A percentile compares a stretch with the other conserved stretches of the same genome.
These are phyloP conservation scores for Pseudogymnoascus sp. DNA, from an alignment of 2,329 filamentous ascomycete species.

Conservation along the genomic window DNA sequence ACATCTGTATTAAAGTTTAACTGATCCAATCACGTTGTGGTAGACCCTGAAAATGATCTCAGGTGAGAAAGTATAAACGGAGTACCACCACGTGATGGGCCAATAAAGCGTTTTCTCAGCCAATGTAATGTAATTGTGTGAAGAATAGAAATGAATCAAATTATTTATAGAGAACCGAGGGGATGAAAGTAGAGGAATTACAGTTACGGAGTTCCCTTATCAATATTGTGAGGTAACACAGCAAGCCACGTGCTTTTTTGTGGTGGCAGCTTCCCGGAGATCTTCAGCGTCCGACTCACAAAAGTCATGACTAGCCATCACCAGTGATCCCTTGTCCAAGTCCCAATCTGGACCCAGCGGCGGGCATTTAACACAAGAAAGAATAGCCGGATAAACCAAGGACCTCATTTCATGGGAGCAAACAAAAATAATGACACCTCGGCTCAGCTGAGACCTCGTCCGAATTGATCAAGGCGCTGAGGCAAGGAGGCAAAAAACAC, in stretches of 20 bases:
- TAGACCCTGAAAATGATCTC: neutral
- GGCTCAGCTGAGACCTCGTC: neutral
- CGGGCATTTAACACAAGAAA: neutral
- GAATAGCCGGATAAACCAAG: neutral
- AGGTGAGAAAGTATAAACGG: neutral
- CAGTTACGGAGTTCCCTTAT: neutral
- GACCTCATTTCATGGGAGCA: neutral
- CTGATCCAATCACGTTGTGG: neutral
- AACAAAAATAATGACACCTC: neutral
- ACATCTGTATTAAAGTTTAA: slow-evolving; percentile 3
- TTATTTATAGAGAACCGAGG: neutral
- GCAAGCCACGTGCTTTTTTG: neutral
- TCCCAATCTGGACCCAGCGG: neutral
- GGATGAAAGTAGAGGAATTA: neutral
- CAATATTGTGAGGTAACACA: neutral
- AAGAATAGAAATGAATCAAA: neutral
- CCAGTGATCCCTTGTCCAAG: neutral
- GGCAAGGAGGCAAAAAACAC: neutral
- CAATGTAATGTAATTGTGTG: neutral
- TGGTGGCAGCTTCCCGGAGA: slow-evolving; percentile 1
- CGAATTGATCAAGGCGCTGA: neutral
- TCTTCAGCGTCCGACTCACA: neutral
- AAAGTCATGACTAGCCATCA: neutral
- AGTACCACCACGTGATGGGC: neutral
- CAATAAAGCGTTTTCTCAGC: neutral